Evolutionary conservation across 1,284 basidiomycete species (phyloP).

Genomic region (Ceratobasidium sp.): DNA sequence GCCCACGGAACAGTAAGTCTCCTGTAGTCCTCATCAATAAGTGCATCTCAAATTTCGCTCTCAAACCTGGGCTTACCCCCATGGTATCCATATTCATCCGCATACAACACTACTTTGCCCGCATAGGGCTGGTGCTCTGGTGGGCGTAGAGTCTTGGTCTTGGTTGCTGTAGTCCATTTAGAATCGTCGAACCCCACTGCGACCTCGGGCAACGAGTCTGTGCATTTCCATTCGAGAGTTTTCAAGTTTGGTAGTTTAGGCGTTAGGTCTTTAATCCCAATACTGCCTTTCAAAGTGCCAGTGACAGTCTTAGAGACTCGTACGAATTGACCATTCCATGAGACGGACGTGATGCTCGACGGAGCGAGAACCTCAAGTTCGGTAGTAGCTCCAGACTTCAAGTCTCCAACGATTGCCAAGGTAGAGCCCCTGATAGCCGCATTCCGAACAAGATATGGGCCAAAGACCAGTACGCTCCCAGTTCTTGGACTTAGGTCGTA

Average conservation of each 20-base stretch:
- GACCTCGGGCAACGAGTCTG: conserved; percentile 63
- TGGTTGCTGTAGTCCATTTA: conserved; percentile 60
- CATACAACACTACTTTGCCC: conserved; percentile 61
- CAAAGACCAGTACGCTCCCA: conserved; percentile 45
- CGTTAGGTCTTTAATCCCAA: conserved; percentile 50
- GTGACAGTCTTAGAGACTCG: conserved; percentile 10
- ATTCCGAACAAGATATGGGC: conserved; percentile 50
- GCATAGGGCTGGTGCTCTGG: conserved; percentile 56
- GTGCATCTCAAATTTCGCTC: neutral
- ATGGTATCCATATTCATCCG: conserved; percentile 63
- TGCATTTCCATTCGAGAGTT: conserved; percentile 59
- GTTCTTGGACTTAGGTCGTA: conserved; percentile 39
- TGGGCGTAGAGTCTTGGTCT: conserved; percentile 62
- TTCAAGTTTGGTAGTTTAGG: conserved; percentile 56
- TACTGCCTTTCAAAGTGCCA: conserved; percentile 34
- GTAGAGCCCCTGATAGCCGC: conserved; percentile 39
- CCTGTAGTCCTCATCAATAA: conserved; percentile 46
- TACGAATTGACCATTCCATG: conserved; percentile 50
- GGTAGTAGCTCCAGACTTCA: conserved; percentile 40
- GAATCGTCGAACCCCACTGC: conserved; percentile 59
- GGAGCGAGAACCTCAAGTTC: conserved; percentile 45
- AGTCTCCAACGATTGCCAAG: conserved; percentile 43
- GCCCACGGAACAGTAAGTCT: conserved; percentile 61
- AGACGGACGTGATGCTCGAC: conserved; percentile 42
- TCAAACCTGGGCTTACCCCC: conserved; percentile 51